Evolutionary conservation across 306 rosid genomes (phyloP), one percentile per base, ranked within the genome.

Genomic region (Gynostemma pentaphyllum): DNA sequence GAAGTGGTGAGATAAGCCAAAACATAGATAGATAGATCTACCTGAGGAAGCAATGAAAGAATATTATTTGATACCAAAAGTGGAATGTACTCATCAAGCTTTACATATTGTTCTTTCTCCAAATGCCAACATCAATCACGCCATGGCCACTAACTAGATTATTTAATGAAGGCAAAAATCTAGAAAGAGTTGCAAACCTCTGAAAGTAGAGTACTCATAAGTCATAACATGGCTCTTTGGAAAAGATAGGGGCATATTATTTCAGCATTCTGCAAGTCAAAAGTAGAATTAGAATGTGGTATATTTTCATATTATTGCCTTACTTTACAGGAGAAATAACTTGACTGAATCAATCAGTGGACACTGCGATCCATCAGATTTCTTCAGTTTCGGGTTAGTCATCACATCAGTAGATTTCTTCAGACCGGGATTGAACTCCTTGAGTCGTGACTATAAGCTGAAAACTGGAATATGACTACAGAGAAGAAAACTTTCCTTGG

Each of bases 11-110:
- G 50, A 36, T 61, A 39, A 61, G 66, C 49, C 39, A n/a, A n/a
- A n/a, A n/a, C n/a, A n/a, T n/a, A 23, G 50, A 41, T 45, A 39
- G 16, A 39, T 57, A 32, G 34, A 29, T n/a, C n/a, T 54, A 29
- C 24, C 62, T n/a, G 41, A 54, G 62, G 62, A 54, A 48, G 69
- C 42, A 34, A 27, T 23, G 4, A 51, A 57, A 66, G 75, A 68
- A 74, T 76, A 76, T 76, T 77, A 77, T 68, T 73, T 70, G 75
- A 72, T 70, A 19, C 83, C 79, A 44, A 47, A 32, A 54, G 60
- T 49, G 70, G 48, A 63, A 68, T 29, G 68, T 56, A 49, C 62
- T 48, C 53, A 56, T 47, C 54, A 45, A n/a, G 40, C 52, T 37
- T 26, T 62, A 16, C 13, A 13, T 42, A 27, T 45, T 68, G 57